phyloP scores from a whole-genome alignment of 2,329 filamentous ascomycete species.

The Pleomassaria siparia region DNA sequence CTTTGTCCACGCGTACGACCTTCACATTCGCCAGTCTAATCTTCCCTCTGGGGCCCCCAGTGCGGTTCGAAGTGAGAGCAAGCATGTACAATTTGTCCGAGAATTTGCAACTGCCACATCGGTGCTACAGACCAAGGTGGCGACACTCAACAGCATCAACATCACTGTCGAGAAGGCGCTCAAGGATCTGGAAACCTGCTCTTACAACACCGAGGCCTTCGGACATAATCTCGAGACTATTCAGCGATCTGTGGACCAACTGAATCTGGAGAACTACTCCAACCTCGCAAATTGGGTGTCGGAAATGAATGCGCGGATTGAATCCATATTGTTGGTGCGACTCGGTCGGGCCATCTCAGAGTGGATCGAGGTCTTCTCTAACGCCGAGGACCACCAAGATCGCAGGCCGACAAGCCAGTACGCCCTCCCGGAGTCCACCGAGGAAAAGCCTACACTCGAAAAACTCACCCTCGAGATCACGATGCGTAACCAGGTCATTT shows the following conservation, averaged over 20 bases:
- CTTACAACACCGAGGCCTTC: conserved; percentile 80
- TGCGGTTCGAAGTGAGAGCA: conserved; percentile 69
- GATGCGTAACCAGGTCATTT: conserved; percentile 98
- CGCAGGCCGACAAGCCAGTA: conserved; percentile 29
- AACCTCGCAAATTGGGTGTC: conserved; percentile 91
- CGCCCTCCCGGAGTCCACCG: conserved; percentile 48
- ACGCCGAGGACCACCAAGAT: conserved; percentile 36
- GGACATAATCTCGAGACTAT: conserved; percentile 79
- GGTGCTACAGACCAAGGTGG: conserved; percentile 83
- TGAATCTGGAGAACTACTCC: conserved; percentile 94
- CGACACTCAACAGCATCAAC: conserved; percentile 75
- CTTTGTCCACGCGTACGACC: conserved; percentile 94
- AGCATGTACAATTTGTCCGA: conserved; percentile 94
- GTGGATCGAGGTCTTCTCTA: conserved; percentile 85
- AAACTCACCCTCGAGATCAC: conserved; percentile 86
- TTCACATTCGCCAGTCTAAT: conserved; percentile 70
- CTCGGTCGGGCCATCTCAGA: conserved; percentile 80
- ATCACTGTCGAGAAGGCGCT: conserved; percentile 80
- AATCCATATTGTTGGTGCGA: conserved; percentile 75
- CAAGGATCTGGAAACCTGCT: conserved; percentile 78
- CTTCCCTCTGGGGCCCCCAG: conserved; percentile 63
- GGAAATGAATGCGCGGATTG: conserved; percentile 82
- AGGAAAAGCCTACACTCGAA: conserved; percentile 63
- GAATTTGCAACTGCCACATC: conserved; percentile 89
- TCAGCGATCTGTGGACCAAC: conserved; percentile 89